A percentile compares a stretch with the other conserved stretches of the same genome.
phyloP scores from a whole-genome alignment of 2,329 filamentous ascomycete genomes.

The Pestalotiopsis sp. region DNA sequence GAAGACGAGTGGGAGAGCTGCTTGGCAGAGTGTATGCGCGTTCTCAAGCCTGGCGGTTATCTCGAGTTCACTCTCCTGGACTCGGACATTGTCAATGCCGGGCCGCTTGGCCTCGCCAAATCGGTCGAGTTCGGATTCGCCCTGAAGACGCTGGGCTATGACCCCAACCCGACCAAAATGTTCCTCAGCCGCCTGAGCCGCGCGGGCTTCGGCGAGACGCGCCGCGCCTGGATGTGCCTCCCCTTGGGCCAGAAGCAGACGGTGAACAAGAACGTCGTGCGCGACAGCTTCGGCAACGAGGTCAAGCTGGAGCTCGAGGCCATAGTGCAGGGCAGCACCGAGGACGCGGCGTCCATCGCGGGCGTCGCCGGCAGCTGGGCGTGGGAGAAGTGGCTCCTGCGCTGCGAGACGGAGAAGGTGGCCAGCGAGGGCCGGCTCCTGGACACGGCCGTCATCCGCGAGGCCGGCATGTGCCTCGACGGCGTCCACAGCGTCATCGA shows the following conservation, averaged over 20 bases:
- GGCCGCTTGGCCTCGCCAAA: conserved; percentile 75
- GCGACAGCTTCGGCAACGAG: conserved; percentile 36
- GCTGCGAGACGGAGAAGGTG: conserved; percentile 78
- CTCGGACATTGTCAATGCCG: conserved; percentile 84
- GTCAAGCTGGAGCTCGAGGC: conserved; percentile 59
- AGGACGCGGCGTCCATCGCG: conserved; percentile 71
- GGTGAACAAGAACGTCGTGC: conserved; percentile 29
- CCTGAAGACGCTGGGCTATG: conserved; percentile 86
- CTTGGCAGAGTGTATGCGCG: conserved; percentile 81
- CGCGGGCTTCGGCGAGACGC: conserved; percentile 77
- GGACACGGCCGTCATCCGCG: conserved; percentile 51
- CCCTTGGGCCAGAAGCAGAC: conserved; percentile 67
- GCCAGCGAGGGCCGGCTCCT: conserved; percentile 65
- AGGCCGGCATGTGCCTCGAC: conserved; percentile 60
- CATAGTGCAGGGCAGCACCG: conserved; percentile 66
- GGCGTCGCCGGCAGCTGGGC: conserved; percentile 84
- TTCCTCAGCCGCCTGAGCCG: conserved; percentile 75
- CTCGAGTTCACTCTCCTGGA: conserved; percentile 90
- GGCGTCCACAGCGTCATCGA: conserved; percentile 62
- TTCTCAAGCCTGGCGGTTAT: conserved; percentile 90
- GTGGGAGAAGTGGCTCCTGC: conserved; percentile 96
- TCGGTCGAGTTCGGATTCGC: conserved; percentile 91
- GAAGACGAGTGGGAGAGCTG: conserved; percentile 88
- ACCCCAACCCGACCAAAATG: conserved; percentile 77
- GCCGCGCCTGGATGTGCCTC: conserved; percentile 84